Evolutionary conservation across 352 stramenopile genomes (phyloP), one percentile per base, ranked within the genome.

Genomic region (Phytopythium cucurbitacearum): DNA sequence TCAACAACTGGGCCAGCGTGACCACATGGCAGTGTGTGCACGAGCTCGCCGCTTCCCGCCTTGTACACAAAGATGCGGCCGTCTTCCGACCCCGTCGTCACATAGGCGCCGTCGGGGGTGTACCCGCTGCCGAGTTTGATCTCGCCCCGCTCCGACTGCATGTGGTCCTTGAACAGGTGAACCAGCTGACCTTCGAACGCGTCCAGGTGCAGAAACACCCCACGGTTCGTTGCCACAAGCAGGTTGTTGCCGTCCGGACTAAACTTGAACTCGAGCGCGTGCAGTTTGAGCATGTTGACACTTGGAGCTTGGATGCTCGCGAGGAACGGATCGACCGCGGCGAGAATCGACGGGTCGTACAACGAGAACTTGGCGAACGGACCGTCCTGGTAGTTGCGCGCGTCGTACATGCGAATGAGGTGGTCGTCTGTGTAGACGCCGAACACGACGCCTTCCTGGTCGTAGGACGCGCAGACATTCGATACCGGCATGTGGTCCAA

Each of bases 351-450:
- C 15, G 76, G 58, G 60, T 93, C 82, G 53, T 93, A 87, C 2
- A 95, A 73, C 49, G 79, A 88, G 46, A 95, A 95, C 64, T 93
- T 95, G 64, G 80, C 85, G 51, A 95, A 95, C 11, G 85, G 85
- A 5, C 85, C 85, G 60, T 93, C 85, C 58, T 90, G 80, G 62
- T 88, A 93, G 61, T 93, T 93, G 43, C 85, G 80, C 32, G 85
- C 85, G 57, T 95, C 85, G 59, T 95, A 95, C 83, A 95, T 92
- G 48, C 85, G 85, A 46, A 95, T 84, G 51, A 95, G 69, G 56
- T 87, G 69, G 60, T 95, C 85, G 50, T 90, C 82, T 36, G 79
- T 89, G 68, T 91, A 93, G 21, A 93, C 85, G 21, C 67, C 85
- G 62, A 95, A 95, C 3, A 93, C 85, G 33, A 95, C 80, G 36